These are phyloP conservation scores for Ceratocystis cubensis DNA, from an alignment of 2,329 filamentous ascomycete species.

Conservation along the genomic window DNA sequence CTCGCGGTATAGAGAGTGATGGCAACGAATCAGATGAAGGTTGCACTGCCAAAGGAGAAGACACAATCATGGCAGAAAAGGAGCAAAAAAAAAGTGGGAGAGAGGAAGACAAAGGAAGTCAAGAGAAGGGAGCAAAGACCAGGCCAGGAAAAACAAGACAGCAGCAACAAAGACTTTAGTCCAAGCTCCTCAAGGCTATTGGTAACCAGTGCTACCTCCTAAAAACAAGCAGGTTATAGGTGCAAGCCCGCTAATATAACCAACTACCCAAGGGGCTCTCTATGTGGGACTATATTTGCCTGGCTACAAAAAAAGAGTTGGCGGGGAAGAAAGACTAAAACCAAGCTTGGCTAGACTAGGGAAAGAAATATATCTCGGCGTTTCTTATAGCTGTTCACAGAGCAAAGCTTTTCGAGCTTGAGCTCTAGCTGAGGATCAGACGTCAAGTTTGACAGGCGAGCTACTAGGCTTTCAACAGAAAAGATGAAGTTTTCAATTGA, in stretches of 20 bases:
- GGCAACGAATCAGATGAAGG: slow-evolving; percentile 15
- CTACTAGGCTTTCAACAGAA: not conserved
- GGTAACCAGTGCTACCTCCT: not conserved
- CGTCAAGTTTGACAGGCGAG: not conserved
- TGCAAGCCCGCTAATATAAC: not conserved
- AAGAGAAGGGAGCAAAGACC: slow-evolving; percentile 3
- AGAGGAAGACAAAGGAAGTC: slow-evolving; percentile 12
- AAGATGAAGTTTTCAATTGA: not conserved
- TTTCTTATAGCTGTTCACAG: not conserved
- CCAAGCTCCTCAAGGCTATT: not conserved
- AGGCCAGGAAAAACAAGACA: slow-evolving; percentile 12
- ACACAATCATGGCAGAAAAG: slow-evolving; percentile 15
- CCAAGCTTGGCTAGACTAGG: too few relatives aligned
- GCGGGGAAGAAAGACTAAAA: too few relatives aligned
- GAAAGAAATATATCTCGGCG: too few relatives aligned
- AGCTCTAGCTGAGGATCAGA: not conserved
- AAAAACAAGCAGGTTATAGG: not conserved
- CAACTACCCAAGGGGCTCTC: not conserved
- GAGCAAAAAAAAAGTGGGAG: slow-evolving; percentile 6
- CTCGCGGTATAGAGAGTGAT: slow-evolving; percentile 16
- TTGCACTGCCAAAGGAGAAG: slow-evolving; percentile 9
- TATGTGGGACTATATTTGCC: not conserved
- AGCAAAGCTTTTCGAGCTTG: not conserved
- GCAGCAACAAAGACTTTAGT: not conserved
- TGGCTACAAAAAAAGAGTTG: not conserved